Evolutionary conservation across 345 rosid genomes (phyloP), one percentile per base, ranked within the genome.

Genomic region (Acer saccharum): DNA sequence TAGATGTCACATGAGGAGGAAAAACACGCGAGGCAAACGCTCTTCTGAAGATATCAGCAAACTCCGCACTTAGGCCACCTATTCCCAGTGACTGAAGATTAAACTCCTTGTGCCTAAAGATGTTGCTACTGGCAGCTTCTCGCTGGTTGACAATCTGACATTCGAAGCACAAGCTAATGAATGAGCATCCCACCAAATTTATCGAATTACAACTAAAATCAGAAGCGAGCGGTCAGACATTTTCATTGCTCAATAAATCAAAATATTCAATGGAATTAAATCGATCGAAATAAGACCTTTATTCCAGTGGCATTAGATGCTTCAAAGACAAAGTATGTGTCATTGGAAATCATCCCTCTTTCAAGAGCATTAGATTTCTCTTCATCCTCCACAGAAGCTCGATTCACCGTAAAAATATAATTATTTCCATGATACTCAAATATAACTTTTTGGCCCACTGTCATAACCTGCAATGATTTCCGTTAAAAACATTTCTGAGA

Each of bases 1-100:
- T 97, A 88, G 82, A 86, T 41, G 97, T 92, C 86, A 97, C 99
- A 61, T 93, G 98, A 58, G 99, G 79, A 65, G 99, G 99, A 86
- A 97, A 93, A 80, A 97, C 99, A 81, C 99, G 93, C 76, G 99
- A 97, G 52, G 99, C 98, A 86, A 97, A 97, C 78, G 98, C 99
- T 88, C 99, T 89, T 84, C 99, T 88, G 86, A 97, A 97, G 84
- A 97, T 94, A 86, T 97, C 98, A 7, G 98, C 92, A 89, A 97
- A 97, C 85, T 97, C 98, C n/a, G 92, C 97, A 85, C 99, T 88
- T 80, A 97, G 80, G 75, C 99, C 99, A 80, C 99, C 99, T 82
- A 97, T 97, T 80, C 99, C 98, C 76, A 94, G 83, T 18, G 97
- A 87, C 87, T 93, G 87, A 69, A 94, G 98, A 89, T 97, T 97